Evolutionary conservation across 805 yeast genomes (phyloP).

Genomic region (Saturnispora serradocipensis): DNA sequence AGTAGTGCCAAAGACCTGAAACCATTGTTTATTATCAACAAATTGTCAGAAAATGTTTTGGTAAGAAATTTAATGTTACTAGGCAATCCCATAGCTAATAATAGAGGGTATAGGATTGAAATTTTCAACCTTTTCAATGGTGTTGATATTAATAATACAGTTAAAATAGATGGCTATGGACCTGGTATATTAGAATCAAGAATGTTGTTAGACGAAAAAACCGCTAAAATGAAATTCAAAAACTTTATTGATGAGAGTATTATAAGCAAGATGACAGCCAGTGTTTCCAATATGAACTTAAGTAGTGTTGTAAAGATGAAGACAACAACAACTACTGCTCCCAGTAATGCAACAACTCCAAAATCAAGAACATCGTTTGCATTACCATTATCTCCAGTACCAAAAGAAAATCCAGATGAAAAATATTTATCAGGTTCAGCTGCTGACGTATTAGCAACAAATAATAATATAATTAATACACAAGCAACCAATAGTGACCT

Average conservation of each 20-base stretch:
- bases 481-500: not conserved
- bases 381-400: not conserved
- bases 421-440: not conserved
- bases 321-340: conserved; percentile 14
- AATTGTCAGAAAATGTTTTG: conserved; percentile 12
- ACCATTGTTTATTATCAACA: conserved; percentile 29
- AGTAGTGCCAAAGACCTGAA: conserved; percentile 31
- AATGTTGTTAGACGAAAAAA: conserved; percentile 40
- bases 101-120: conserved; percentile 41
- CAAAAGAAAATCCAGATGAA: not conserved
- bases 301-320: conserved; percentile 16
- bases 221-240: conserved; percentile 35
- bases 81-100: conserved; percentile 32
- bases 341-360: conserved; percentile 9
- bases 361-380: not conserved
- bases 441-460: conserved; percentile 8
- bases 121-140: conserved; percentile 50
- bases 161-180: conserved; percentile 49
- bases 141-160: conserved; percentile 35
- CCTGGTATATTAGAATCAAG: conserved; percentile 57
- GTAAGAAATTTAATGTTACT: conserved; percentile 24
- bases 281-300: conserved; percentile 29
- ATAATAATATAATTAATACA: not conserved
- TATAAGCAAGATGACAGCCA: conserved; percentile 30
- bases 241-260: conserved; percentile 31